Conservation (phyloP, 2,329 filamentous ascomycete species). For the Fusarium pseudonygamai region DNA sequence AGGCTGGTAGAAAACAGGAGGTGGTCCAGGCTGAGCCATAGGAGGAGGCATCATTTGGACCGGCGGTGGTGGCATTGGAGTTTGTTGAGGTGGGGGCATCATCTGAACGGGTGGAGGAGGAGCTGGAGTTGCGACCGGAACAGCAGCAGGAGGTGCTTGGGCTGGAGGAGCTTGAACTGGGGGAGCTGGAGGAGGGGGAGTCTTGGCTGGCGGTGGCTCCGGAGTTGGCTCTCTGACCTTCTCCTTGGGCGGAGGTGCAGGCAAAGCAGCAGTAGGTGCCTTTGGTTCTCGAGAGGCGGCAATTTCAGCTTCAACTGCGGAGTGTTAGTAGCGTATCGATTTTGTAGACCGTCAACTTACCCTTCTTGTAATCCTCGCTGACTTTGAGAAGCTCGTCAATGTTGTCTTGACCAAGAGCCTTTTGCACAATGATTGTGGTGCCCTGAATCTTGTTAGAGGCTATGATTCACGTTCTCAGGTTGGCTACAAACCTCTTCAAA, state of each 20-base stretch:
- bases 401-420: constrained; percentile 87
- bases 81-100: constrained; percentile 39
- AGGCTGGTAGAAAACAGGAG: constrained; percentile 47
- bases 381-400: constrained; percentile 89
- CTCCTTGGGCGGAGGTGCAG: constrained; percentile 42
- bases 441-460: constrained; percentile 61
- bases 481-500: constrained; percentile 76
- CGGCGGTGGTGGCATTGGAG: constrained; percentile 2
- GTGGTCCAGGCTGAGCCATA: constrained; percentile 22
- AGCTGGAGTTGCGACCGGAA: constrained; percentile 45
- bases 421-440: constrained; percentile 81
- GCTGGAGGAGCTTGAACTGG: constrained; percentile 28
- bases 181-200: constrained; percentile 34
- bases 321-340: neutral
- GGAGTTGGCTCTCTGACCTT: constrained; percentile 46
- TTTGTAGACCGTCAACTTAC: constrained; percentile 47
- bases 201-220: constrained; percentile 47
- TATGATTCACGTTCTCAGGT: neutral
- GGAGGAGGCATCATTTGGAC: constrained; percentile 16
- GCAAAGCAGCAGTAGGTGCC: constrained; percentile 42
- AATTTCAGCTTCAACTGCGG: constrained; percentile 28
- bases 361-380: constrained; percentile 78
- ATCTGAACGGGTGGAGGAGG: constrained; percentile 29
- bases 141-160: constrained; percentile 39
- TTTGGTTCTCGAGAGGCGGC: constrained; percentile 19